Evolutionary conservation across 306 rosid species (phyloP), one percentile per base, ranked within the genome.

Genomic region (Castanea crenata): DNA sequence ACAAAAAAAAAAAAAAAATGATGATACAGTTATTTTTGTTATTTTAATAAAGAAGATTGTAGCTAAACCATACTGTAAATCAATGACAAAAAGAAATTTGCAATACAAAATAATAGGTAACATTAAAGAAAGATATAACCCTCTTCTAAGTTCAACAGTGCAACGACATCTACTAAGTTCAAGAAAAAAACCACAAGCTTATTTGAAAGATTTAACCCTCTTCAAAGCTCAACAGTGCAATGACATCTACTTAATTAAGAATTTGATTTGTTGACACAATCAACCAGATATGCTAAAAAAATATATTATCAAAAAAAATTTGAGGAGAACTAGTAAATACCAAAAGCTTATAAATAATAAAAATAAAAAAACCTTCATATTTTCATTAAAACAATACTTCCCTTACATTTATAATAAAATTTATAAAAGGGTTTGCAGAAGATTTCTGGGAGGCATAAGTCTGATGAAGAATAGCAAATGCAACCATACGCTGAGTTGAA

Each of bases 381-480:
- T 59, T 23, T 11, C 16, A 59, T 59, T 29, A 13, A 59, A 59
- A 59, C 46, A 52, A 76, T n/a, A 73, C 63, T 35, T 61, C 31
- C 56, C 99, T 90, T 85, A 96, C 99, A 13, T 84, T 85, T 46
- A 93, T 59, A 27, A 93, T 82, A 16, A 90, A 86, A 83, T 74
- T 76, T 71, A 91, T 73, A 87, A 96, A 96, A 12, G 99, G 99
- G 80, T 96, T 91, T 4, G 88, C 80, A 70, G 97, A 84, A 74
- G 87, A 74, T 25, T 82, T 86, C 85, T 91, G 93, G 14, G 98
- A 86, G 55, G 98, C 87, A 84, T 90, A 92, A 21, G 98, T 79
- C 67, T 87, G 97, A 35, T 90, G 88, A 67, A 94, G 89, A 67
- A 94, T 64, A 67, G 94, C 69, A 83, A 92, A 94, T 14, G 89